Percentiles rank a stretch among this genome's conserved stretches.
These are phyloP conservation scores for Solanum sejunctum DNA, from an alignment of 257 asterid genomes.

Conservation along the genomic window DNA sequence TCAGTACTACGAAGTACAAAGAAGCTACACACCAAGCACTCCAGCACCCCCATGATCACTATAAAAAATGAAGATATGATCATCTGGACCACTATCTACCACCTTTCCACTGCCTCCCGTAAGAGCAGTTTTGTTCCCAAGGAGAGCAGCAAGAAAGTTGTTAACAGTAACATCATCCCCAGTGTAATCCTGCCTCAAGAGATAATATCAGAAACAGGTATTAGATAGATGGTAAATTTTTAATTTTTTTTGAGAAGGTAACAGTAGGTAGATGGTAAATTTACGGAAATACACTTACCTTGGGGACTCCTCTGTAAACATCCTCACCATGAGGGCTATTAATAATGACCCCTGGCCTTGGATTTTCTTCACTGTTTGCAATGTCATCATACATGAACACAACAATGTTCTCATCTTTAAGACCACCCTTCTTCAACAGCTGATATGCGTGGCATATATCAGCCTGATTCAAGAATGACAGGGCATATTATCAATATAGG, in stretches of 20 bases:
- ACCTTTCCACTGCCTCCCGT: conserved; percentile 96
- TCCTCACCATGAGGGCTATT: conserved; percentile 78
- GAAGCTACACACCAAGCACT: conserved; percentile 54
- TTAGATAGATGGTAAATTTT: background rate
- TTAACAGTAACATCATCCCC: conserved; percentile 61
- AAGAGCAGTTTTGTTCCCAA: conserved; percentile 68
- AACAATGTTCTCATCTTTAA: conserved; percentile 81
- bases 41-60: conserved; percentile 98
- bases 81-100: conserved; percentile 82
- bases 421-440: conserved; percentile 71
- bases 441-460: conserved; percentile 98
- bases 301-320: conserved; percentile 91
- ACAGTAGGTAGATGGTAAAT: background rate
- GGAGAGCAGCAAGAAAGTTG: conserved; percentile 67
- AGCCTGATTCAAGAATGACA: conserved; percentile 31
- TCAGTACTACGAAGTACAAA: background rate
- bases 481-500: background rate
- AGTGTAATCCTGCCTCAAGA: conserved; percentile 68
- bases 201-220: conserved; percentile 3
- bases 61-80: conserved; percentile 74
- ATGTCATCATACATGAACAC: conserved; percentile 93
- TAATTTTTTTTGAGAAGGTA: no score
- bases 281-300: conserved; percentile 33
- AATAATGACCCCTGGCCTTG: conserved; percentile 81
- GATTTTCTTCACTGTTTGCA: conserved; percentile 66